Conservation (phyloP, 1,284 basidiomycete species). For the Agaricales sp. region DNA sequence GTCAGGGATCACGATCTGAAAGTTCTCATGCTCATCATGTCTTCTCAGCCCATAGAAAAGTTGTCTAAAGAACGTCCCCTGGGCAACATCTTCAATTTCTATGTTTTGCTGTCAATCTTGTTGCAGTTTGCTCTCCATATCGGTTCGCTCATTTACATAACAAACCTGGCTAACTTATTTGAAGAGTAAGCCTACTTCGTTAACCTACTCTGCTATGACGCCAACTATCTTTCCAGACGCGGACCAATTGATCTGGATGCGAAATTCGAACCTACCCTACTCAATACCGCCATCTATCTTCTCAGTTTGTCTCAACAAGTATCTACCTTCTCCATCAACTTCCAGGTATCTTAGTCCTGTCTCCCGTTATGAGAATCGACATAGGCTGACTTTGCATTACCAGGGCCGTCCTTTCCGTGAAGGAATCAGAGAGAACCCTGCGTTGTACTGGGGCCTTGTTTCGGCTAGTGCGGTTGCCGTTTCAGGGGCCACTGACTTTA, state of each 20-base stretch:
- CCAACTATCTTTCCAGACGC: conserved; percentile 31
- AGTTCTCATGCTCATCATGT: conserved; percentile 1
- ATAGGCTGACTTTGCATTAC: conserved; percentile 1
- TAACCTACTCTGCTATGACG: conserved; percentile 3
- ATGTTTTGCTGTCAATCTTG: conserved; percentile 84
- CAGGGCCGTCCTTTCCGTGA: conserved; percentile 93
- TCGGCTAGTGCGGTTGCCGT: conserved; percentile 85
- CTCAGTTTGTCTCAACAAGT: conserved; percentile 91
- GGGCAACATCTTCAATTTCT: conserved; percentile 92
- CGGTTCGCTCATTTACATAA: conserved; percentile 82
- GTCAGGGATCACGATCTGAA: conserved; percentile 17
- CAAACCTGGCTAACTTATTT: conserved; percentile 63
- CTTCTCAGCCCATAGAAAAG: conserved; percentile 75
- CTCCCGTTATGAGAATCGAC: conserved; percentile 1
- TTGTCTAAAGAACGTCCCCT: conserved; percentile 85
- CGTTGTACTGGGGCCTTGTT: conserved; percentile 85
- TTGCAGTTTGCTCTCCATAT: conserved; percentile 92
- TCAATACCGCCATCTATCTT: conserved; percentile 94
- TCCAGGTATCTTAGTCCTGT: conserved; percentile 46
- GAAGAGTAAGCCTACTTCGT: conserved; percentile 55
- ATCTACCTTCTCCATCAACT: conserved; percentile 95
- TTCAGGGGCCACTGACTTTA: conserved; percentile 85
- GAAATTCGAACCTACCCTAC: conserved; percentile 85
- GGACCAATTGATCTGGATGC: conserved; percentile 86
- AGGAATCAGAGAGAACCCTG: conserved; percentile 87